Evolutionary conservation across 495 filamentous ascomycete species (phyloP).

Genomic region (Lasiosphaeria hispida): DNA sequence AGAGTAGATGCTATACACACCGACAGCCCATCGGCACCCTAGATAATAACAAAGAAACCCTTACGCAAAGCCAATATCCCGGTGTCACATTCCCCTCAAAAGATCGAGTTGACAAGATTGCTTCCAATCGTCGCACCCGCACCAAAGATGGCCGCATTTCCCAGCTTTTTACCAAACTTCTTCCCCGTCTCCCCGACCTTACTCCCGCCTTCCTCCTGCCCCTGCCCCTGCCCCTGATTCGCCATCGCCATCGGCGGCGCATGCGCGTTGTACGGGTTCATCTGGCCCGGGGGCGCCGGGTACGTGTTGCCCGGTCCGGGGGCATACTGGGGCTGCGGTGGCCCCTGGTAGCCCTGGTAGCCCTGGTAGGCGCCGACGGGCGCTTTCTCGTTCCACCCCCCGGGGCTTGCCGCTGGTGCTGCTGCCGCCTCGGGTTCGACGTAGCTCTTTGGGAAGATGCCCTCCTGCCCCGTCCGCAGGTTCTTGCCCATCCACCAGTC

Average conservation of each 20-base stretch:
- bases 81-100: slow-evolving; percentile 48
- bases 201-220: slow-evolving; percentile 21
- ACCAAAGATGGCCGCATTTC: slow-evolving; percentile 74
- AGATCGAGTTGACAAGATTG: slow-evolving; percentile 91
- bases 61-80: background rate
- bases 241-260: slow-evolving; percentile 52
- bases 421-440: slow-evolving; percentile 49
- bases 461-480: slow-evolving; percentile 72
- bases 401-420: background rate
- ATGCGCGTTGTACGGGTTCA: slow-evolving; percentile 49
- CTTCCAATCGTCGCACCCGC: slow-evolving; percentile 87
- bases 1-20: background rate
- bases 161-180: slow-evolving; percentile 77
- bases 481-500: slow-evolving; percentile 96
- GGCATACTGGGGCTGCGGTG: slow-evolving; percentile 31
- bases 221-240: slow-evolving; percentile 29
- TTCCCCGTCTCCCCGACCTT: slow-evolving; percentile 59
- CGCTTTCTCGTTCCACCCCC: slow-evolving; percentile 12
- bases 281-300: slow-evolving; percentile 33
- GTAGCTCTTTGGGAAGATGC: slow-evolving; percentile 88
- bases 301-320: slow-evolving; percentile 20
- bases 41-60: background rate
- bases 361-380: slow-evolving; percentile 3
- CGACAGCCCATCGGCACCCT: background rate
- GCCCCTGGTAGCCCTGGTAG: slow-evolving; percentile 24